Conservation (phyloP, 2,329 filamentous ascomycete genomes). For the Cordyceps cicadae region DNA sequence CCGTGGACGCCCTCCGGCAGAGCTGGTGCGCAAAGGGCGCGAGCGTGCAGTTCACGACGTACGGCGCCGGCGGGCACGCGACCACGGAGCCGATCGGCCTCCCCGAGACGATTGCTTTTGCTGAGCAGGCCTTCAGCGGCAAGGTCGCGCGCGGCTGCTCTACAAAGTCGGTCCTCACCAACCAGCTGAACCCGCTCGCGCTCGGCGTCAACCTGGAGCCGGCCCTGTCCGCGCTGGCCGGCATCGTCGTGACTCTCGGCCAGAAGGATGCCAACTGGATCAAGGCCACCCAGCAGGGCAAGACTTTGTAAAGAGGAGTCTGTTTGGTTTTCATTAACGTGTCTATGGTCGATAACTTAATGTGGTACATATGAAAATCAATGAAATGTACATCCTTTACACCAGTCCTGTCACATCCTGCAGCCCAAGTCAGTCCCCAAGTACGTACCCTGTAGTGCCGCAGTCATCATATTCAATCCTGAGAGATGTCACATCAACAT, state of each 20-base stretch:
- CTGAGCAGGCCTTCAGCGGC: constrained; percentile 4
- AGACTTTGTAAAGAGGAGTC: background rate
- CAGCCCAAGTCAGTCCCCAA: background rate
- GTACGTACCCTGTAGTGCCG: background rate
- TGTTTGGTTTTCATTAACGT: too few species aligned
- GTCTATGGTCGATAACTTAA: too few species aligned
- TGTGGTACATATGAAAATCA: too few species aligned
- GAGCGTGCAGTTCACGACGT: constrained; percentile 6
- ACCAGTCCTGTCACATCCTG: too few species aligned
- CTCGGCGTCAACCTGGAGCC: constrained; percentile 10
- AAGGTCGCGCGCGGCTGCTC: background rate
- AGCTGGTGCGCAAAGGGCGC: constrained; percentile 11
- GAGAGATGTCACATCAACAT: constrained; percentile 11
- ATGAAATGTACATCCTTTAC: too few species aligned
- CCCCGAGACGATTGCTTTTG: background rate
- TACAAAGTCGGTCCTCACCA: background rate
- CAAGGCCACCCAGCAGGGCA: background rate
- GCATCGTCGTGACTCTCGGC: background rate
- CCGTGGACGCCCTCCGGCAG: background rate
- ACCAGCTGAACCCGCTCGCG: constrained; percentile 6
- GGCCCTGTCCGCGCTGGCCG: background rate
- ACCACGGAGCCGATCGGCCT: constrained; percentile 7
- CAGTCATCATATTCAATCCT: background rate
- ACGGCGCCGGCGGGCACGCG: constrained; percentile 3
- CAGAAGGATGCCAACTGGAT: constrained; percentile 7